A percentile compares a stretch with the other conserved stretches of the same genome.
These are phyloP conservation scores for Fusarium hainanense DNA, from an alignment of 2,329 filamentous ascomycete genomes.

Conservation along the genomic window DNA sequence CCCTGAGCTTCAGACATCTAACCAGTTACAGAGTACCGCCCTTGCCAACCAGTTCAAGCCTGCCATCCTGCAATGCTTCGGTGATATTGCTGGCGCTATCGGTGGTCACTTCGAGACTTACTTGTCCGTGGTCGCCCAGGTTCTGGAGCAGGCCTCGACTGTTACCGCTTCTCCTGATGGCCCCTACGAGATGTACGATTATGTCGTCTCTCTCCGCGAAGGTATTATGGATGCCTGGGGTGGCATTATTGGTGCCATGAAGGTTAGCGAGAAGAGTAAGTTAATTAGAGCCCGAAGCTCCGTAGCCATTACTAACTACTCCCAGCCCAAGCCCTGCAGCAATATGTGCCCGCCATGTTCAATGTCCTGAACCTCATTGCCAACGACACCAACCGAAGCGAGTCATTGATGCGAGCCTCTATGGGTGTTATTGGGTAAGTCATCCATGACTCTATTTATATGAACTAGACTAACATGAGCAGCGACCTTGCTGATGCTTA, in stretches of 20 bases:
- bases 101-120: constrained; percentile 93
- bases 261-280: constrained; percentile 80
- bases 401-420: constrained; percentile 88
- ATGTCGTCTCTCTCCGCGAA: constrained; percentile 92
- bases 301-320: constrained; percentile 42
- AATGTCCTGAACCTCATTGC: constrained; percentile 84
- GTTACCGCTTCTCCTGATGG: constrained; percentile 83
- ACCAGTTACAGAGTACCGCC: constrained; percentile 72
- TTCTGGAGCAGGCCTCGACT: constrained; percentile 89
- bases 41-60: constrained; percentile 97
- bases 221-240: constrained; percentile 99
- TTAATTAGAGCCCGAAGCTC: constrained; percentile 35
- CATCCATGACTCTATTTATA: neutral
- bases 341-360: constrained; percentile 88
- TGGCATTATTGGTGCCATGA: constrained; percentile 95
- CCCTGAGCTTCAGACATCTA: constrained; percentile 11
- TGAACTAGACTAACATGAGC: constrained; percentile 22
- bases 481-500: constrained; percentile 96
- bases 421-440: constrained; percentile 97
- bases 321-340: constrained; percentile 75
- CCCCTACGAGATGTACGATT: constrained; percentile 96
- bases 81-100: constrained; percentile 96
- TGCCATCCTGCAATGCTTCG: constrained; percentile 96
- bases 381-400: constrained; percentile 86
- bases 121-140: constrained; percentile 89